Evolutionary conservation across 208 protist species (phyloP), one percentile per base, ranked within the genome.

Genomic region (Novymonas esmeraldas): DNA sequence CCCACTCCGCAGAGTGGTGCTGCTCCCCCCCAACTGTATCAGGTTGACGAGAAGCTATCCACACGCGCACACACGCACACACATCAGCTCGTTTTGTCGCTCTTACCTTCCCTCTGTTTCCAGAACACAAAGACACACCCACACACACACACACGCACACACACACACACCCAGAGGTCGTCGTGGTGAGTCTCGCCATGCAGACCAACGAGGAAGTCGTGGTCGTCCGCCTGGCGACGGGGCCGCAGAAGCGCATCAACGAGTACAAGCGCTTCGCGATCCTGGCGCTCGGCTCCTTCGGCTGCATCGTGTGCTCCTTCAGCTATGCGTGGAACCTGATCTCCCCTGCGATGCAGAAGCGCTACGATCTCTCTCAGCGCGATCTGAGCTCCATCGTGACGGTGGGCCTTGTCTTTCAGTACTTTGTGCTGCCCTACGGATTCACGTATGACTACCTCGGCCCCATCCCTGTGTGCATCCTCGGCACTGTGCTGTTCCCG

Each of bases 321-420:
- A 62, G 70, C 39, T 90, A 84, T 57, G 72, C 78, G 18, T 87
- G 76, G 59, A 90, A 85, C 52, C 57, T 90, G 5, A 73, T 82
- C 59, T 64, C 64, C 52, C 56, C 68, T 7, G 38, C 26, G 22
- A 50, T 90, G 36, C 78, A 87, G 62, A 46, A 41, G 0, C 61
- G 73, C 44, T 81, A 83, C 63, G 62, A 73, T 28, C 82, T 87
- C 60, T 73, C 62, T n/a, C 72, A 83, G 48, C 79, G 71, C 51
- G 71, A 85, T 44, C 80, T 87, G 70, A 81, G 78, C 11, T 83
- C 78, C 3, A 90, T 90, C 65, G 70, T 60, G 39, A 84, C 76
- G 0, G 67, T 82, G 39, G 71, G 70, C 38, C 59, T 84, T 41
- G 59, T 81, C 9, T 26, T 80, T 10, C 65, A 67, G 36, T 68